Base-by-base conservation (phyloP, 192 early-diverging fungal species). In the Spinellus fusiger region DNA sequence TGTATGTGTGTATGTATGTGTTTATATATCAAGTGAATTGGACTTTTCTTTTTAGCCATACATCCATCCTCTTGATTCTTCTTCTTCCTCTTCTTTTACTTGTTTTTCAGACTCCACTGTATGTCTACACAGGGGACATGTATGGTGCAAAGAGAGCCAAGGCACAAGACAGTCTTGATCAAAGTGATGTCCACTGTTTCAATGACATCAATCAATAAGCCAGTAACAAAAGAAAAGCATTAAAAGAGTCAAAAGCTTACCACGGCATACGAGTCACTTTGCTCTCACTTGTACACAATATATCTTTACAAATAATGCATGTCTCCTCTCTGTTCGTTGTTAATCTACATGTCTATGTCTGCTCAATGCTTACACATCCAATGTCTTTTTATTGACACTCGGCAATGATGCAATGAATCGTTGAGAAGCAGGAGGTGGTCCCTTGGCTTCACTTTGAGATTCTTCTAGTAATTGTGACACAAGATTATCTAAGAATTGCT, bases 281-380 rank as follows among this genome's bases (percentile, higher is more conserved):
- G 10, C 38, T 56, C 22, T 56, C 26, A 40, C 72, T 73, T 38
- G 57, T 29, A 22, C 69, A 58, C 4, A 74, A 53, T 29, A 56
- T 56, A 33, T 74, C 72, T 52, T 74, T 74, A 28, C 72, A 74
- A 34, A 74, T 69, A 58, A 69, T 74, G 51, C 72, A 74, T 37
- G 56, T 37, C 25, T 74, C 72, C 31, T 74, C 72, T 50, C 71
- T 73, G 38, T 59, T 34, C 9, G 4, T 44, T 26, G 35, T 40
- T 56, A 23, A 49, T n/a, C 31, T 4, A 22, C 9, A 22, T 28
- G 12, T 29, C 34, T 13, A 16, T 15, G 8, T 29, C 46, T 22
- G 18, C 10, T 38, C 35, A 0, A 8, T n/a, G 25, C 46, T 51
- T 63, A 67, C 70, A 51, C 62, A 27, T 50, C 37, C 18, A 73